phyloP scores from a whole-genome alignment of 1,139 yeast species.

The Geotrichum reessii region DNA sequence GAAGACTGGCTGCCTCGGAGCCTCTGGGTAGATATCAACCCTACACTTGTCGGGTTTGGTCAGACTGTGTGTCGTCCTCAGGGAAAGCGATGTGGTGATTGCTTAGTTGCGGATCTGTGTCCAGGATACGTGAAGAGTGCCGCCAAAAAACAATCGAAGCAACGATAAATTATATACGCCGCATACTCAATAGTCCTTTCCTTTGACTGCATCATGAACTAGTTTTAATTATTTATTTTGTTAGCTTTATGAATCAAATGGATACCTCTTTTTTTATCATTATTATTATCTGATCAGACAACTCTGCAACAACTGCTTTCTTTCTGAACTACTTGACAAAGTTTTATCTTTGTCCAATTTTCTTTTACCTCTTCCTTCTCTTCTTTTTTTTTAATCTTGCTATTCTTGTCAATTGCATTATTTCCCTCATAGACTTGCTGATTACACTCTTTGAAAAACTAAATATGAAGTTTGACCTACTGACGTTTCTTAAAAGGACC shows the following conservation, averaged over 20 bases:
- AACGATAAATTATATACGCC: slow-evolving; percentile 1
- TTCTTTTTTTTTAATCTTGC: neutral
- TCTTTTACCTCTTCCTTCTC: neutral
- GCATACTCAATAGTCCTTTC: neutral
- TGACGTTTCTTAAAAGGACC: neutral
- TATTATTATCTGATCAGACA: too few relatives aligned
- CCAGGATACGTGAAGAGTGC: slow-evolving; percentile 33
- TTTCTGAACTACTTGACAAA: neutral
- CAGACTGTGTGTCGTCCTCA: slow-evolving; percentile 79
- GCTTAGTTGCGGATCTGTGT: slow-evolving; percentile 53
- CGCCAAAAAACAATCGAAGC: neutral
- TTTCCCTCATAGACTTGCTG: neutral
- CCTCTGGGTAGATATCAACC: slow-evolving; percentile 81
- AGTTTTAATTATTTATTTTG: neutral
- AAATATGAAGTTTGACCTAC: neutral
- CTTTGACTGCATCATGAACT: neutral
- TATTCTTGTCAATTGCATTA: neutral
- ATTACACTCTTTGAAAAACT: neutral
- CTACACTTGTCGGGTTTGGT: slow-evolving; percentile 86
- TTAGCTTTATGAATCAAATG: neutral
- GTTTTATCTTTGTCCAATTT: neutral
- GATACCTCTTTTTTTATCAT: too few relatives aligned
- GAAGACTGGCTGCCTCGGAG: slow-evolving; percentile 70
- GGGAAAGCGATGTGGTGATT: slow-evolving; percentile 67
- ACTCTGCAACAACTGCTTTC: neutral